A percentile compares a stretch with the other conserved stretches of the same genome.
Conservation (phyloP, 352 stramenopile species). For the Globisporangium orthogonon region DNA sequence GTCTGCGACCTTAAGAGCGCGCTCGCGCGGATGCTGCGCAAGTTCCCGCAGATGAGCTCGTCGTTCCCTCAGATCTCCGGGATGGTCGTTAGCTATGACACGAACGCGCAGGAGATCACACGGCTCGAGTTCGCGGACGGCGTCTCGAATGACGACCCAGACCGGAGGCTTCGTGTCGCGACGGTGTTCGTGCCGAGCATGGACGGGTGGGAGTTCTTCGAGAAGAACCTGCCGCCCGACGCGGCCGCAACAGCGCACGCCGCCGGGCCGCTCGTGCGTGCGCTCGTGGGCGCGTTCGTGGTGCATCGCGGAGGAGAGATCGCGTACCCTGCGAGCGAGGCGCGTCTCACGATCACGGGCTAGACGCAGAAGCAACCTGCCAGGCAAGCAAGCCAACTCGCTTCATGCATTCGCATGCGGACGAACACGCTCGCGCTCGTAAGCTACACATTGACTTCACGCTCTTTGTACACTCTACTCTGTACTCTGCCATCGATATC, state of each 20-base stretch:
- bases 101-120: conserved; percentile 1
- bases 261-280: not conserved
- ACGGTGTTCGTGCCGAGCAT: not conserved
- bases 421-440: not conserved
- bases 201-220: not conserved
- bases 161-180: not conserved
- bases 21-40: conserved; percentile 58
- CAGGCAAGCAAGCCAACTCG: not conserved
- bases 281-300: not conserved
- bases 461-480: no score
- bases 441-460: no score
- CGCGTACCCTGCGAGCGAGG: not conserved
- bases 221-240: not conserved
- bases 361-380: not conserved
- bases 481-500: no score
- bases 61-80: conserved; percentile 74
- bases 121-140: not conserved
- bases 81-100: conserved; percentile 26
- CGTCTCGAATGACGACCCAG: not conserved
- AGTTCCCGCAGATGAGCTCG: conserved; percentile 52
- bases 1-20: conserved; percentile 35
- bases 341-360: not conserved
- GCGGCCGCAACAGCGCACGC: not conserved
- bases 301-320: not conserved
- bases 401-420: not conserved